Evolutionary conservation across 2,329 filamentous ascomycete genomes (phyloP).

Genomic region (Aspergillus caelatus): DNA sequence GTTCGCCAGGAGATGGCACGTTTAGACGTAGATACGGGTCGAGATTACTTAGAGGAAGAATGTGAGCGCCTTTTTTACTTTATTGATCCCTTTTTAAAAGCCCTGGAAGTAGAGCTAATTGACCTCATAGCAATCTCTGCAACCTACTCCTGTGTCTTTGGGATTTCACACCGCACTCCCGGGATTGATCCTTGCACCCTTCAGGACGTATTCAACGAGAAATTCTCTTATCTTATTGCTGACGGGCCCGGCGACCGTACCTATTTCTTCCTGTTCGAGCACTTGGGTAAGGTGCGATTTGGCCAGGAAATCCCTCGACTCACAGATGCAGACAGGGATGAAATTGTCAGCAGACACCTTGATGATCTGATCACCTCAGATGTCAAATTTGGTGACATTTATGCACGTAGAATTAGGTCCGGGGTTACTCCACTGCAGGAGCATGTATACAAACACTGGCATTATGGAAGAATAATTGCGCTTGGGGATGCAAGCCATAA

Average conservation of each 20-base stretch:
- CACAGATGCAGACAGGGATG: neutral
- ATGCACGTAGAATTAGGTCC: neutral
- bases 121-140: neutral
- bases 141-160: slow-evolving; percentile 4
- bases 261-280: neutral
- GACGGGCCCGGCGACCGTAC: neutral
- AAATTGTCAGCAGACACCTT: neutral
- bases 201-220: neutral
- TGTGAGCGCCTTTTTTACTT: neutral
- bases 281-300: neutral
- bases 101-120: neutral
- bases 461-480: neutral
- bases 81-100: rapidly evolving
- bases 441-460: neutral
- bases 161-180: neutral
- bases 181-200: neutral
- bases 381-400: neutral
- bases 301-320: neutral
- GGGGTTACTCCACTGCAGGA: neutral
- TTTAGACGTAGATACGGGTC: neutral
- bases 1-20: slow-evolving; percentile 2
- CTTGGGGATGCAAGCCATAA: neutral
- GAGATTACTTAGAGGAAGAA: neutral
- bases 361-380: neutral
- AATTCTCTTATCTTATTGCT: neutral